A percentile compares a stretch with the other conserved stretches of the same genome.
These are phyloP conservation scores for Aspergillus japonicus DNA, from an alignment of 2,329 filamentous ascomycete genomes.

Conservation along the genomic window DNA sequence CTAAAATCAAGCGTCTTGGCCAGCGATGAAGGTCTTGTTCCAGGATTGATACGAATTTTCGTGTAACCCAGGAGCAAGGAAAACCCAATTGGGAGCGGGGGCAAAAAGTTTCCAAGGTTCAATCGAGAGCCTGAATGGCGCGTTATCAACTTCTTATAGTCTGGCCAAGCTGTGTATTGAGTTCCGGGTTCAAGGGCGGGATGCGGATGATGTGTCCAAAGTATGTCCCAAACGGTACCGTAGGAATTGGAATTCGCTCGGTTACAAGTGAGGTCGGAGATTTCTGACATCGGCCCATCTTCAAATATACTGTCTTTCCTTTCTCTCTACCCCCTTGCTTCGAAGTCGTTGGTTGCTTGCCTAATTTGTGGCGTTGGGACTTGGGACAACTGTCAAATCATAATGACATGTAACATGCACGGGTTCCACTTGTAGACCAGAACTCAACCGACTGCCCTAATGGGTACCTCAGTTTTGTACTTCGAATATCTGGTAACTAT, in stretches of 20 bases:
- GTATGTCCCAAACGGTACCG: background rate
- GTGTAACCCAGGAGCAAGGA: background rate
- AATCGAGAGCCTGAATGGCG: background rate
- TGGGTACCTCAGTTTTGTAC: background rate
- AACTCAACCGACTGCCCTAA: background rate
- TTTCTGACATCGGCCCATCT: background rate
- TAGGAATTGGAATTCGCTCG: background rate
- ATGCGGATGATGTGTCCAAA: background rate
- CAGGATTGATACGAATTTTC: background rate
- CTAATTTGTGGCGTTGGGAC: background rate
- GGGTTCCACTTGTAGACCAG: background rate
- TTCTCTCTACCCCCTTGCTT: slow-evolving; percentile 1
- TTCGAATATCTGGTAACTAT: no score
- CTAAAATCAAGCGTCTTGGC: background rate
- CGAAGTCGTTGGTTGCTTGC: background rate
- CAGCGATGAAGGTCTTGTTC: background rate
- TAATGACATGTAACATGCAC: slow-evolving; percentile 8
- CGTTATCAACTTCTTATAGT: background rate
- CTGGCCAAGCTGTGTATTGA: background rate
- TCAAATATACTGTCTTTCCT: background rate
- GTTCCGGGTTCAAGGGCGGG: background rate
- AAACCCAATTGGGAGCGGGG: background rate
- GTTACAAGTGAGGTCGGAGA: background rate
- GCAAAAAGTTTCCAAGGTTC: background rate
- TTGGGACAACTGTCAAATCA: slow-evolving; percentile 7